Base-by-base conservation (phyloP, 2,329 filamentous ascomycete species). In the Aureobasidium sp. region DNA sequence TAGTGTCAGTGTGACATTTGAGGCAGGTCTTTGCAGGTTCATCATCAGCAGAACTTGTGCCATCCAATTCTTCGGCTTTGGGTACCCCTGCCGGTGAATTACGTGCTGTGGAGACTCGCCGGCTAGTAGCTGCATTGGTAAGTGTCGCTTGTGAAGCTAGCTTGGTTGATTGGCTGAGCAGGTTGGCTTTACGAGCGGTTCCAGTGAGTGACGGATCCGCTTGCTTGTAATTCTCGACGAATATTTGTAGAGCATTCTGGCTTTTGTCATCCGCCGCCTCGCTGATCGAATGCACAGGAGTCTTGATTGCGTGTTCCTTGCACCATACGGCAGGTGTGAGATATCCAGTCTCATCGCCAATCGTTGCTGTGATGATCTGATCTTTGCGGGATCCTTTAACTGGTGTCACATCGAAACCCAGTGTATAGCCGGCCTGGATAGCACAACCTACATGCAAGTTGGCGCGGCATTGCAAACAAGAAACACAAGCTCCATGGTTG, bases 311-410 rank as follows among this genome's bases (percentile, higher is more conserved):
- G 50, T 98, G 93, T 50, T 93, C 86, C 65, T 90, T 90, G 74
- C 93, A 98, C 86, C 89, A 96, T 6, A 97, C 79, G 6, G 80
- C 83, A 1, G 93, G 86, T n/a, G 83, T 82, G 77, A 94, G 86
- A n/a, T 79, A 79, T 12, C 93, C 93, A 27, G 78, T 84, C 64
- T 95, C 90, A 14, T 82, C 82, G 38, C 87, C 87, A 30, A 97
- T 77, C 38, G 82, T 89, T 35, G 95, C 86, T 40, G 88, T 87
- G 56, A 79, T 86, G 62, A 86, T 78, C 56, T 88, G 84, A 60
- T 96, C 90, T 59, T 88, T 82, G 29, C 90, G 81, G 16, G 89
- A 94, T 48, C 85, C 85, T 70, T 98, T 97, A 56, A 96, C 85
- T 0, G 91, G 89, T 0, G 83, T 84, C 54, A 98, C 81, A 60